These are phyloP conservation scores for Stagonosporopsis vannaccii DNA, from an alignment of 2,329 filamentous ascomycete species.

Conservation along the genomic window DNA sequence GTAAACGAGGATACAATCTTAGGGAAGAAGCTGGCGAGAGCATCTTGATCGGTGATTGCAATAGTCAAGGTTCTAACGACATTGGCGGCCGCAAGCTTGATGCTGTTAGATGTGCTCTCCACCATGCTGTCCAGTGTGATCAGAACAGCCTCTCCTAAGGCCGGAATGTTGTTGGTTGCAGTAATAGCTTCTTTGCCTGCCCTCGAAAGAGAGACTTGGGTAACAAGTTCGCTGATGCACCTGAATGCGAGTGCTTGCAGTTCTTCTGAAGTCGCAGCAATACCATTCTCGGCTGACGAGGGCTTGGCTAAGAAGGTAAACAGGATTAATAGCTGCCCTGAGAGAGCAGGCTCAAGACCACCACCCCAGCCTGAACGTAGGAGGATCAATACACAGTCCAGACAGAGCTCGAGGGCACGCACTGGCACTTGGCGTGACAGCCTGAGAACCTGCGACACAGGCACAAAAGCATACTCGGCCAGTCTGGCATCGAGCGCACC, in stretches of 20 bases:
- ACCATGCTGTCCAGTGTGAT: constrained; percentile 78
- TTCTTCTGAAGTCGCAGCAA: constrained; percentile 71
- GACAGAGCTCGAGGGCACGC: constrained; percentile 74
- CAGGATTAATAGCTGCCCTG: constrained; percentile 84
- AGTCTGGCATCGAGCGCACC: constrained; percentile 75
- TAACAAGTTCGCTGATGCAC: constrained; percentile 72
- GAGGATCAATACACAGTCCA: constrained; percentile 77
- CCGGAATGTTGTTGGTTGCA: constrained; percentile 70
- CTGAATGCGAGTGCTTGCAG: constrained; percentile 73
- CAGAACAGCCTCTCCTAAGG: constrained; percentile 82
- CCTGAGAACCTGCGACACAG: constrained; percentile 84
- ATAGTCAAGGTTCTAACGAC: constrained; percentile 69
- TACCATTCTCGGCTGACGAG: constrained; percentile 60
- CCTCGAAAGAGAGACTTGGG: constrained; percentile 60
- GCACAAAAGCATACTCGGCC: constrained; percentile 95
- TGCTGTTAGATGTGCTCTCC: constrained; percentile 68
- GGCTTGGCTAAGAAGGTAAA: constrained; percentile 83
- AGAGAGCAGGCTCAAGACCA: constrained; percentile 73
- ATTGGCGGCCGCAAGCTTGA: constrained; percentile 74
- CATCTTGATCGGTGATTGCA: constrained; percentile 73
- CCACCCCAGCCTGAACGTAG: constrained; percentile 80
- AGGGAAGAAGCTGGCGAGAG: constrained; percentile 84
- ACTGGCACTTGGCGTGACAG: constrained; percentile 75
- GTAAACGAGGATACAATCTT: constrained; percentile 84
- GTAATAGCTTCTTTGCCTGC: constrained; percentile 61